Base-by-base conservation (phyloP, 345 rosid species). In the Lepidium africanum region DNA sequence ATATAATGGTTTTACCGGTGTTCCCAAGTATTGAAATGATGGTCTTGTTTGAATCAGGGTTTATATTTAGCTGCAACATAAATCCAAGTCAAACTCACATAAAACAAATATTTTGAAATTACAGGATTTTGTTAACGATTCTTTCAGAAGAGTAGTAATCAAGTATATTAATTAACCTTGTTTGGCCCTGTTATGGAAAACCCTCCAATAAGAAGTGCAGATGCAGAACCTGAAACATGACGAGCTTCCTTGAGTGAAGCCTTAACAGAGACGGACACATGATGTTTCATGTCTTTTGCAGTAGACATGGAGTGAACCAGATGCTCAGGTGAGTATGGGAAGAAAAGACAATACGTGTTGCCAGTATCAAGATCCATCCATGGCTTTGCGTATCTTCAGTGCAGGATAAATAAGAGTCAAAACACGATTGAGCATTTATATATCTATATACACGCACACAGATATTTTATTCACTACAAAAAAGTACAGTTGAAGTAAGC, bases 271-370 rank as follows among this genome's bases (percentile, higher is more conserved):
- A 92, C 50, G 46, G 89, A 80, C 14, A 92, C 46, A 65, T 83
- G 85, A 37, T 87, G 81, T 69, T 77, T 86, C 71, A 73, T 74
- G 80, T 81, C 82, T 81, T 71, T 83, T 23, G 78, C 66, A 78
- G 71, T 82, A 12, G 85, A 82, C 33, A 73, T 25, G 57, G 93
- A 85, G 43, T n/a, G 82, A 15, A 77, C 84, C 80, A 92, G 84
- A 74, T 92, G 91, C 83, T 92, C 96, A 0, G 96, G 96, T 32
- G 96, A 81, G 76, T 88, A 82, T 63, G 96, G 98, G 75, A 86
- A 87, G 86, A 92, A 90, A 57, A 88, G 88, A 73, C 96, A 90
- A 69, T 75, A 84, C 33, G 70, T 64, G 72, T 80, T 73, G 55
- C 91, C 83, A 21, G 79, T 74, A 58, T 78, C 84, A 65, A 70